These are phyloP conservation scores for Penicillium oxalicum DNA, from an alignment of 2,329 filamentous ascomycete genomes.

Conservation along the genomic window DNA sequence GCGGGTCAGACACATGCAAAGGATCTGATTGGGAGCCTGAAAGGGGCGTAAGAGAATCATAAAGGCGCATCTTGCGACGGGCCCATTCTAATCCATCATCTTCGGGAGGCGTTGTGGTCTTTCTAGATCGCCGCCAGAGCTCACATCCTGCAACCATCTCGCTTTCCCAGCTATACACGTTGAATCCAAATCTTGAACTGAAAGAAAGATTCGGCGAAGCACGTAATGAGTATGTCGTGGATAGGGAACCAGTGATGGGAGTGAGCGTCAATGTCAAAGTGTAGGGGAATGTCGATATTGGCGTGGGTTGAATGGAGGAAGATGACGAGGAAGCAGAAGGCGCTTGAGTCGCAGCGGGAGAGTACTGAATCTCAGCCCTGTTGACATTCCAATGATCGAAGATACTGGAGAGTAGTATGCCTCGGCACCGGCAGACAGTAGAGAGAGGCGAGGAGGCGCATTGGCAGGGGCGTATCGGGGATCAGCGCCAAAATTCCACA, in stretches of 20 bases:
- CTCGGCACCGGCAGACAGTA: conserved; percentile 86
- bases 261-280: conserved; percentile 91
- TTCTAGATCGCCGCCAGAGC: conserved; percentile 64
- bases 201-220: conserved; percentile 77
- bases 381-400: conserved; percentile 85
- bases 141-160: conserved; percentile 88
- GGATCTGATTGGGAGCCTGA: conserved; percentile 14
- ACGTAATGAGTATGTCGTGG: conserved; percentile 84
- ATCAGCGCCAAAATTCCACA: conserved; percentile 91
- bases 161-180: conserved; percentile 96
- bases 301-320: conserved; percentile 21
- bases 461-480: conserved; percentile 20
- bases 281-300: conserved; percentile 71
- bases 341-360: conserved; percentile 52
- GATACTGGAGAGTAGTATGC: conserved; percentile 93
- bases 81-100: conserved; percentile 40
- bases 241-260: conserved; percentile 88
- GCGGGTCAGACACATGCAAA: conserved; percentile 14
- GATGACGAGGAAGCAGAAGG: conserved; percentile 20
- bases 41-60: conserved; percentile 20
- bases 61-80: conserved; percentile 32
- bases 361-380: conserved; percentile 84
- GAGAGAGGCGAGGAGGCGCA: conserved; percentile 60
- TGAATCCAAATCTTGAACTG: conserved; percentile 90
- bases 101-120: conserved; percentile 29